Evolutionary conservation across 257 asterid species (phyloP).

Genomic region (Coffea eugenioides): DNA sequence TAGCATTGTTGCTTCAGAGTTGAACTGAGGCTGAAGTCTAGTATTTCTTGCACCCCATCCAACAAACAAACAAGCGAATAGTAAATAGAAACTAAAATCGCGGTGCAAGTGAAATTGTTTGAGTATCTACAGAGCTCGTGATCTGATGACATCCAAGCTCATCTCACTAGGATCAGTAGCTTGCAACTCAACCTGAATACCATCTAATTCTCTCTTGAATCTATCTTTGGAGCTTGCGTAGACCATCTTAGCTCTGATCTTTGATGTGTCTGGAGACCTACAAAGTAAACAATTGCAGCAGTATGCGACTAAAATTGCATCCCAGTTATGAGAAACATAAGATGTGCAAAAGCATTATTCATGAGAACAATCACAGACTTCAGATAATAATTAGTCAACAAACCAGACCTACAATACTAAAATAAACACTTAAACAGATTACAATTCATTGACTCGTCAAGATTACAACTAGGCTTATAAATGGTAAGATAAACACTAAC

Average conservation of each 20-base stretch:
- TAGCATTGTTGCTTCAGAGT: neutral
- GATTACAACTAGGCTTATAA: no score
- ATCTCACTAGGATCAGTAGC: constrained; percentile 79
- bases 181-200: constrained; percentile 69
- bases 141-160: constrained; percentile 62
- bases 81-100: neutral
- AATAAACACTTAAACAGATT: no score
- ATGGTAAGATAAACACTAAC: no score
- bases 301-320: neutral
- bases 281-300: neutral
- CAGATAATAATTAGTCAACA: no score
- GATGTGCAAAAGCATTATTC: neutral
- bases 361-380: no score
- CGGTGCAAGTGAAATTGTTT: neutral
- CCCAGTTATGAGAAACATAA: neutral
- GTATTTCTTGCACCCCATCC: constrained; percentile 4
- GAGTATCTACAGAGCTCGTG: constrained; percentile 48
- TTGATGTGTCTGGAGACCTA: constrained; percentile 69
- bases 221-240: constrained; percentile 42
- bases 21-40: neutral
- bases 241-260: constrained; percentile 69
- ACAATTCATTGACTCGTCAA: no score
- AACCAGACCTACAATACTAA: no score
- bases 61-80: constrained; percentile 1
- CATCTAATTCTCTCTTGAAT: constrained; percentile 68